Base-by-base conservation (phyloP, 1,284 basidiomycete species). In the Cutaneotrichosporon cavernicola region DNA sequence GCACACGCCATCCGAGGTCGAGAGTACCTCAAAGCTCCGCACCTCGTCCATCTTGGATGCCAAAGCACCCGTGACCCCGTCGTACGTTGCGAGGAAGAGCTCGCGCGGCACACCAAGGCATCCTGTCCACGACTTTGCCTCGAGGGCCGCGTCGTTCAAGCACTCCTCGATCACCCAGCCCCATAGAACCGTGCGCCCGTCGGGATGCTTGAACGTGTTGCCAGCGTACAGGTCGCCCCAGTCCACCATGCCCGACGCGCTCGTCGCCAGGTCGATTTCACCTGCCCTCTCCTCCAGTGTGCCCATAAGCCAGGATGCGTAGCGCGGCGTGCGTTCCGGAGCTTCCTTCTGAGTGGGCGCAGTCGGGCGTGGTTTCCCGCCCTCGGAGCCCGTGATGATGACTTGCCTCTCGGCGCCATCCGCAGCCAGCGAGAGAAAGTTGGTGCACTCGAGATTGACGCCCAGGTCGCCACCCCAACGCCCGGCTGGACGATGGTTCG, bases 81-180 rank as follows among this genome's bases (percentile, higher is more conserved):
- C 21, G 16, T 50, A 55, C 7, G 26, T 43, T 32, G 59, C 58
- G 6, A 70, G 36, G 56, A 65, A 69, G 16, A 72, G n/a, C 61
- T 72, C 69, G n/a, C 70, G 58, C 1, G 67, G 70, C 13, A 70
- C 31, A n/a, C 61, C 64, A 7, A 72, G 40, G 46, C 65, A 65
- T 1, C 70, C 70, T 6, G 67, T 63, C 67, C 67, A 72, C 26
- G 64, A 64, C 49, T 63, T 61, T 46, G 40, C 36, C 13, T 59
- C 64, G 18, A 61, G 58, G 9, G 43, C 34, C 0, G 21, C 57
- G 36, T 64, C 60, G 4, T 59, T 13, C 22, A 72, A 14, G 52
- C 70, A 69, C 22, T 69, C 64, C 43, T 72, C 70, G 14, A 57
- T 58, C 14, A 67, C 46, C 70, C 70, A 72, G n/a, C 67, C 70